Evolutionary conservation across 768 basidiomycete species (phyloP).

Genomic region (Leucosporidium creatinivorum): DNA sequence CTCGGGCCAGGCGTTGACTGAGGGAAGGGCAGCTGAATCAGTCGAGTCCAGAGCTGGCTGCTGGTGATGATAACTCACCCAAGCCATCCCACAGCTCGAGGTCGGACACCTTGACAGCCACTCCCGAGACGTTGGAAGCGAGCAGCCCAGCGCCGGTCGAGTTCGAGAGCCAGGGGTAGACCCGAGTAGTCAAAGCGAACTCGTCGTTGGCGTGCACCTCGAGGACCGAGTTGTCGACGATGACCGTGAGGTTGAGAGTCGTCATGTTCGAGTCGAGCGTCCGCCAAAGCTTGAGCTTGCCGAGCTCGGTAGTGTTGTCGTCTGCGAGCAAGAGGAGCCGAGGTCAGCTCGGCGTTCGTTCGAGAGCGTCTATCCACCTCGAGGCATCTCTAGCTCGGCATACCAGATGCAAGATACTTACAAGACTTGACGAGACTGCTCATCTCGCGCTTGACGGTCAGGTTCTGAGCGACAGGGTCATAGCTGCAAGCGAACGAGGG

Average conservation of each 20-base stretch:
- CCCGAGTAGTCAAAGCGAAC: constrained; percentile 32
- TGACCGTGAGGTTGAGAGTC: constrained; percentile 31
- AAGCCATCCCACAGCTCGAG: constrained; percentile 35
- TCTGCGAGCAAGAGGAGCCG: background rate
- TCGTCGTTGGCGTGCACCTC: constrained; percentile 36
- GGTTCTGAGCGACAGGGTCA: constrained; percentile 17
- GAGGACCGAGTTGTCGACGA: constrained; percentile 36
- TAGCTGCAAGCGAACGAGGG: background rate
- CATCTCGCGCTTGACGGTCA: constrained; percentile 20
- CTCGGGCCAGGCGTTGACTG: constrained; percentile 33
- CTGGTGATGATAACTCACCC: background rate
- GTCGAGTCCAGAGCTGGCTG: background rate
- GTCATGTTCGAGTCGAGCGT: constrained; percentile 4
- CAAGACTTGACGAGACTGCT: constrained; percentile 29
- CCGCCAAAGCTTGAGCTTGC: constrained; percentile 32
- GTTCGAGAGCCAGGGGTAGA: constrained; percentile 34
- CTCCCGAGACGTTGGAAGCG: background rate
- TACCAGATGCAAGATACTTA: constrained; percentile 2
- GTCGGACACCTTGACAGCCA: constrained; percentile 11
- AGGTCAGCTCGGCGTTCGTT: background rate
- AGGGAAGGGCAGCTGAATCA: background rate
- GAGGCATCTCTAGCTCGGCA: background rate
- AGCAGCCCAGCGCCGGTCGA: constrained; percentile 34
- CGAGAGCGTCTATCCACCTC: background rate
- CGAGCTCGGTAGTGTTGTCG: constrained; percentile 27